Conservation (phyloP, 352 stramenopile species). For the Phytophthora pisi region DNA sequence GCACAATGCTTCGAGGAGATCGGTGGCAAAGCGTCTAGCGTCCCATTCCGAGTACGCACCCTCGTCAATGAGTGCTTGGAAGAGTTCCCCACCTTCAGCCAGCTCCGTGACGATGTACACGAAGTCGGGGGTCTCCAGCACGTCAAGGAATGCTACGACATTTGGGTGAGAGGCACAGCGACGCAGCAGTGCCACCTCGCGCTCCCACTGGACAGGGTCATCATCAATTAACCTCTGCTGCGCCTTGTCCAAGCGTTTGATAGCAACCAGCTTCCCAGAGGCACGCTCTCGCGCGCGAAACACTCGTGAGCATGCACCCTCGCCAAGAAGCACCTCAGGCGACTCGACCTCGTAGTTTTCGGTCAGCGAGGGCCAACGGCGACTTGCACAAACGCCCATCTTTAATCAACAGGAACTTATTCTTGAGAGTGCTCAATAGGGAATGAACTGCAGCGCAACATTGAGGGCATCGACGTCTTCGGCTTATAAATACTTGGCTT, state of each 20-base stretch:
- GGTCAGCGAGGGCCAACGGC: slow-evolving; percentile 29
- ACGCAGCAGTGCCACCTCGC: slow-evolving; percentile 55
- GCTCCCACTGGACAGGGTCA: slow-evolving; percentile 43
- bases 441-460: neutral
- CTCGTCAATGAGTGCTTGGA: slow-evolving; percentile 71
- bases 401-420: neutral
- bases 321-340: slow-evolving; percentile 47
- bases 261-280: slow-evolving; percentile 42
- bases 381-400: slow-evolving; percentile 63
- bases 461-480: neutral
- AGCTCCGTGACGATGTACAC: slow-evolving; percentile 71
- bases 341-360: slow-evolving; percentile 51
- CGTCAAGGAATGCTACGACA: slow-evolving; percentile 57
- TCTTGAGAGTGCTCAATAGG: neutral
- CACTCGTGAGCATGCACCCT: slow-evolving; percentile 56
- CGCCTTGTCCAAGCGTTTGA: slow-evolving; percentile 72
- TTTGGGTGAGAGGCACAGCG: slow-evolving; percentile 60
- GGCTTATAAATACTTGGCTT: slow-evolving; percentile 12
- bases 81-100: slow-evolving; percentile 67
- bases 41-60: slow-evolving; percentile 82
- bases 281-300: slow-evolving; percentile 47
- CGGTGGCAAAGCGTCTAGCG: slow-evolving; percentile 48
- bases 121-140: slow-evolving; percentile 54
- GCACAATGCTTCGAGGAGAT: slow-evolving; percentile 62
- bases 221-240: slow-evolving; percentile 10